A percentile compares a stretch with the other conserved stretches of the same genome.
Conservation (phyloP, 2,329 filamentous ascomycete genomes). For the Diatrype stigma region DNA sequence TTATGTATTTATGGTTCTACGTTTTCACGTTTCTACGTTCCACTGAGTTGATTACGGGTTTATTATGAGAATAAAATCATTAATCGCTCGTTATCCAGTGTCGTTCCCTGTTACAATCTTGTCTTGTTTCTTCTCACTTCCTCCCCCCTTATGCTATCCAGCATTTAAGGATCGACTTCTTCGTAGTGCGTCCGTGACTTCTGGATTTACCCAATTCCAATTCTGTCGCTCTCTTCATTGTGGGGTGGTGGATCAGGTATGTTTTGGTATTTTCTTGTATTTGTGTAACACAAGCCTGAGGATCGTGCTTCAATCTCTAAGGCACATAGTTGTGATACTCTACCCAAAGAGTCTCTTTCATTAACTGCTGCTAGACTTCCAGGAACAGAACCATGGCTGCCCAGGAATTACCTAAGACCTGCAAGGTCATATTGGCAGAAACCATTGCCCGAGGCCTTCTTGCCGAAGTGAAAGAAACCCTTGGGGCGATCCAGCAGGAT, state of each 20-base stretch:
- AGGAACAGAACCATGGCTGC: conserved; percentile 33
- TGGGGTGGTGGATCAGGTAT: conserved; percentile 12
- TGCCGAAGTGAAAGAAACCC: conserved; percentile 69
- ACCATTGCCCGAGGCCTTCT: conserved; percentile 81
- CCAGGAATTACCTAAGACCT: conserved; percentile 56
- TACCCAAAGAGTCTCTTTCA: background rate
- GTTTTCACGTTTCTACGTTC: no score
- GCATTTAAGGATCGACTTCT: background rate
- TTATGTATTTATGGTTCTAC: no score
- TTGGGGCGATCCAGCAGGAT: conserved; percentile 64
- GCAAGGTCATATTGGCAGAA: conserved; percentile 89
- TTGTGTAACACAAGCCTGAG: background rate
- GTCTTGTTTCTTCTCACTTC: background rate
- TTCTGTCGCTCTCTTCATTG: background rate
- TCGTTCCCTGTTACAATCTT: background rate
- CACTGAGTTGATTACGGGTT: background rate
- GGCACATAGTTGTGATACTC: background rate
- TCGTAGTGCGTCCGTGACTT: background rate
- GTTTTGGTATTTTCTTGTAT: background rate
- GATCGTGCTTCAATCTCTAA: no score
- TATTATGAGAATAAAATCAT: background rate
- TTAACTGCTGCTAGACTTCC: conserved; percentile 5
- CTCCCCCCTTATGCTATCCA: background rate
- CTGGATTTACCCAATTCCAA: background rate
- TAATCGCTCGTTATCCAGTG: background rate